These are phyloP conservation scores for Raddia distichophylla DNA, from an alignment of 176 grass and related monocot genomes.

Conservation along the genomic window DNA sequence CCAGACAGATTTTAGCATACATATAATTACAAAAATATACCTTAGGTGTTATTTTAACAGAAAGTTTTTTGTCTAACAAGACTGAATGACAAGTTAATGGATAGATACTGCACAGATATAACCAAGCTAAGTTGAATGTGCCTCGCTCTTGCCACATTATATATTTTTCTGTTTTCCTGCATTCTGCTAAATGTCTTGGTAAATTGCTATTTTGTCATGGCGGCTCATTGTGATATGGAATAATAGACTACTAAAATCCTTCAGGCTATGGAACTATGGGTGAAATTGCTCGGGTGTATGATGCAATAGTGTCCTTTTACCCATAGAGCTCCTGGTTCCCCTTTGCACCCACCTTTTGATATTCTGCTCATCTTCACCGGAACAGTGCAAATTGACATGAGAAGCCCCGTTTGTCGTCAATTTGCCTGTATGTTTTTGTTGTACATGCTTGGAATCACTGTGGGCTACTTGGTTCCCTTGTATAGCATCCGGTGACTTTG, in stretches of 20 bases:
- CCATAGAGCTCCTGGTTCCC: constrained; percentile 51
- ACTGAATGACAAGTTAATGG: background rate
- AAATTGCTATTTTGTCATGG: background rate
- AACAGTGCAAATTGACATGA: constrained; percentile 51
- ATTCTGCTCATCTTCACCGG: constrained; percentile 49
- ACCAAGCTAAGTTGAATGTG: constrained; percentile 1
- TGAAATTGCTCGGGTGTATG: constrained; percentile 54
- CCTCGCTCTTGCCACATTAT: background rate
- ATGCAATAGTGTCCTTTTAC: constrained; percentile 38
- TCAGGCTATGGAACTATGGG: constrained; percentile 37
- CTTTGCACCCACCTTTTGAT: constrained; percentile 54
- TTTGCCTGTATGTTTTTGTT: background rate
- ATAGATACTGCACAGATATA: background rate
- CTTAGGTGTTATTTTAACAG: background rate
- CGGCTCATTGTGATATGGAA: background rate
- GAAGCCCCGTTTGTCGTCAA: background rate
- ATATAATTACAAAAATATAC: background rate
- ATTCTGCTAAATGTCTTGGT: constrained; percentile 9
- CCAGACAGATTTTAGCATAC: background rate
- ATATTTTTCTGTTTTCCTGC: background rate
- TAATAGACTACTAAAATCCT: background rate
- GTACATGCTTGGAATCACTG: background rate
- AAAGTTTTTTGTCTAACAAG: background rate
- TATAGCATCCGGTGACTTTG: background rate
- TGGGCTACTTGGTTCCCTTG: background rate